These are phyloP conservation scores for Triglochin maritima DNA, from an alignment of 106 monocot species.

Conservation along the genomic window DNA sequence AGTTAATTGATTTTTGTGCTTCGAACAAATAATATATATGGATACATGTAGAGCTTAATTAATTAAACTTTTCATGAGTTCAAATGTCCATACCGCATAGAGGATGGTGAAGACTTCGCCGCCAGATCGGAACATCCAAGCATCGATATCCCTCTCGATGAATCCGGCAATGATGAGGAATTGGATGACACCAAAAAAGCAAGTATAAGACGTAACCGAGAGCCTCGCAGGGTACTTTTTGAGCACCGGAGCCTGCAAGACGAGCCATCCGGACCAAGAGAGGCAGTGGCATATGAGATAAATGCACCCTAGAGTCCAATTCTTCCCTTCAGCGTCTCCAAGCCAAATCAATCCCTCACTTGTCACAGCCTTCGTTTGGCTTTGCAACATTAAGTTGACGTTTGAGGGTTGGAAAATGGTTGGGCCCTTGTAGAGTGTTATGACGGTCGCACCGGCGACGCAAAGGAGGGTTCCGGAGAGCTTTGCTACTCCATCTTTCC, in stretches of 20 bases:
- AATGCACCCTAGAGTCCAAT: slow-evolving; percentile 82
- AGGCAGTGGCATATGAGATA: slow-evolving; percentile 89
- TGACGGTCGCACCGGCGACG: slow-evolving; percentile 74
- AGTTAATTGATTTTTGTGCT: too few relatives aligned
- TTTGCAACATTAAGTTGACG: background rate
- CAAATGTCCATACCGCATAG: slow-evolving; percentile 46
- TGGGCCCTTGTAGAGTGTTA: slow-evolving; percentile 91
- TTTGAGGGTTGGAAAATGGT: slow-evolving; percentile 45
- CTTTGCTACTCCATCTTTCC: slow-evolving; percentile 80
- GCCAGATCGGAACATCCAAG: slow-evolving; percentile 66
- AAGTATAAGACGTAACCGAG: slow-evolving; percentile 91
- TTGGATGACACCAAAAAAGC: slow-evolving; percentile 95
- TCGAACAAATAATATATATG: too few relatives aligned
- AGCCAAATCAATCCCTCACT: slow-evolving; percentile 1
- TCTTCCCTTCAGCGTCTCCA: slow-evolving; percentile 35
- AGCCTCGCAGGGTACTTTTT: slow-evolving; percentile 96
- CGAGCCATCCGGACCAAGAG: slow-evolving; percentile 95
- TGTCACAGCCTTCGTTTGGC: background rate
- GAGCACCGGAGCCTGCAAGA: slow-evolving; percentile 80
- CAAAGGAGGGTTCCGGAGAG: slow-evolving; percentile 57
- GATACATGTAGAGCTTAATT: too few relatives aligned
- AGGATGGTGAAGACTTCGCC: slow-evolving; percentile 87
- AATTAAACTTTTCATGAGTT: too few relatives aligned
- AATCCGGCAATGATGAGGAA: slow-evolving; percentile 82
- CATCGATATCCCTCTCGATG: slow-evolving; percentile 55